These are phyloP conservation scores for Fusarium liriodendri DNA, from an alignment of 2,329 filamentous ascomycete genomes.

Conservation along the genomic window DNA sequence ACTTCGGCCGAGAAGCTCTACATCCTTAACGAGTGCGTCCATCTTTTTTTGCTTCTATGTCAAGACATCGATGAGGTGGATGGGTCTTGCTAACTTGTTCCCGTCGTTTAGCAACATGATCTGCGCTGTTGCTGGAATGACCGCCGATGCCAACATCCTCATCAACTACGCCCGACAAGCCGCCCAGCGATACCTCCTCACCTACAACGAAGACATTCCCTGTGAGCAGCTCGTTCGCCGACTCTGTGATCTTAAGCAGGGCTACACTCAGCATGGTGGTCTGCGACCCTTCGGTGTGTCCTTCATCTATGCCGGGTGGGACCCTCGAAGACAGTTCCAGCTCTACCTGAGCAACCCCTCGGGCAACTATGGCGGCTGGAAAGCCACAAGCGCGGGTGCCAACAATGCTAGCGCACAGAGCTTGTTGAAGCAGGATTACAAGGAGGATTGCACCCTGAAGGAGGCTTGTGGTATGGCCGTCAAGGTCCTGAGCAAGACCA, in stretches of 20 bases:
- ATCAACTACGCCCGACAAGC: slow-evolving; percentile 99
- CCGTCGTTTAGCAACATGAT: slow-evolving; percentile 89
- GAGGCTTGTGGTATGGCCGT: slow-evolving; percentile 98
- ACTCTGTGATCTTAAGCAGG: slow-evolving; percentile 98
- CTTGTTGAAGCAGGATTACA: slow-evolving; percentile 98
- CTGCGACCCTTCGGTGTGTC: slow-evolving; percentile 98
- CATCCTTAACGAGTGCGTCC: slow-evolving; percentile 91
- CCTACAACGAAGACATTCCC: slow-evolving; percentile 99
- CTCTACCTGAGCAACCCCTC: slow-evolving; percentile 99
- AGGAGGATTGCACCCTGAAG: slow-evolving; percentile 95
- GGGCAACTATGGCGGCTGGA: slow-evolving; percentile 99
- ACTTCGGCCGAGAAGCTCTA: slow-evolving; percentile 99
- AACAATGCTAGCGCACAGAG: slow-evolving; percentile 99
- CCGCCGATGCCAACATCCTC: slow-evolving; percentile 98
- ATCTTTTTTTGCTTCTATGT: neutral
- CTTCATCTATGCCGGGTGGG: slow-evolving; percentile 99
- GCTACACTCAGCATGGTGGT: slow-evolving; percentile 98
- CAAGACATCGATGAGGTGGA: neutral
- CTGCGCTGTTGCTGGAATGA: slow-evolving; percentile 98
- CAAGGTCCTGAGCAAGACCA: slow-evolving; percentile 99
- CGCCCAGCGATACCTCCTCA: slow-evolving; percentile 96
- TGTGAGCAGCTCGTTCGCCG: slow-evolving; percentile 98
- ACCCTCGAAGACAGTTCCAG: slow-evolving; percentile 96
- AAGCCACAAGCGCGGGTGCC: slow-evolving; percentile 96
- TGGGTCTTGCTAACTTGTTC: slow-evolving; percentile 13